A percentile compares a stretch with the other conserved stretches of the same genome.
These are phyloP conservation scores for Viola pubescens DNA, from an alignment of 441 rosid genomes.

Conservation along the genomic window DNA sequence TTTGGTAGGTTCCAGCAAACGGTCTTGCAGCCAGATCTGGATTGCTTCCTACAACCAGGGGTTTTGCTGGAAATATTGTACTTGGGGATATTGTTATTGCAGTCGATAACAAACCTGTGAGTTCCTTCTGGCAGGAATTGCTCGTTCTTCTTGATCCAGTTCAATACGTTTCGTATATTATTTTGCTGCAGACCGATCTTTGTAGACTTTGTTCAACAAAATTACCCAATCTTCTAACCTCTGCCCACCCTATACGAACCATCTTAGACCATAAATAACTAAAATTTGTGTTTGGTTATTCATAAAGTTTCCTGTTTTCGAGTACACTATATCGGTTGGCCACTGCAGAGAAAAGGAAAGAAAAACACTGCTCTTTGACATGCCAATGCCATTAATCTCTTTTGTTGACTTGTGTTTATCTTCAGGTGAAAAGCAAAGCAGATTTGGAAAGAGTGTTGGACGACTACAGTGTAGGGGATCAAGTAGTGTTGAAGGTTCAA, in stretches of 20 bases:
- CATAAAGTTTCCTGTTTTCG: too few relatives aligned
- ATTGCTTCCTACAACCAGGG: conserved; percentile 65
- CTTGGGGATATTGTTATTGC: conserved; percentile 80
- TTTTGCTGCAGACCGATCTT: too few relatives aligned
- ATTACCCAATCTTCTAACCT: too few relatives aligned
- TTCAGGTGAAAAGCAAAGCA: conserved; percentile 78
- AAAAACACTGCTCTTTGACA: neutral
- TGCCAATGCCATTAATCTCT: neutral
- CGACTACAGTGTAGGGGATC: conserved; percentile 72
- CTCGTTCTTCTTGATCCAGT: neutral
- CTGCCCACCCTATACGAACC: too few relatives aligned
- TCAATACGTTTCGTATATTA: too few relatives aligned
- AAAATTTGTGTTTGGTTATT: too few relatives aligned
- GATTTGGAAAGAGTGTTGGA: conserved; percentile 65
- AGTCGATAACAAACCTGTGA: conserved; percentile 62
- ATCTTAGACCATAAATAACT: too few relatives aligned
- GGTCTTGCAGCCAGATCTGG: conserved; percentile 74
- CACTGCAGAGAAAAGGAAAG: neutral
- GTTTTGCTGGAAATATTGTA: conserved; percentile 76
- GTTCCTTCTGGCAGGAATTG: conserved; percentile 17
- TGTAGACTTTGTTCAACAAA: too few relatives aligned
- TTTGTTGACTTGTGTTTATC: neutral
- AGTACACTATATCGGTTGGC: too few relatives aligned
- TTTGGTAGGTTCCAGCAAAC: conserved; percentile 56
- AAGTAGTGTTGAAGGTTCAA: conserved; percentile 52